Base-by-base conservation (phyloP, 2,329 filamentous ascomycete genomes). In the Iodosphaeria phyllophila region DNA sequence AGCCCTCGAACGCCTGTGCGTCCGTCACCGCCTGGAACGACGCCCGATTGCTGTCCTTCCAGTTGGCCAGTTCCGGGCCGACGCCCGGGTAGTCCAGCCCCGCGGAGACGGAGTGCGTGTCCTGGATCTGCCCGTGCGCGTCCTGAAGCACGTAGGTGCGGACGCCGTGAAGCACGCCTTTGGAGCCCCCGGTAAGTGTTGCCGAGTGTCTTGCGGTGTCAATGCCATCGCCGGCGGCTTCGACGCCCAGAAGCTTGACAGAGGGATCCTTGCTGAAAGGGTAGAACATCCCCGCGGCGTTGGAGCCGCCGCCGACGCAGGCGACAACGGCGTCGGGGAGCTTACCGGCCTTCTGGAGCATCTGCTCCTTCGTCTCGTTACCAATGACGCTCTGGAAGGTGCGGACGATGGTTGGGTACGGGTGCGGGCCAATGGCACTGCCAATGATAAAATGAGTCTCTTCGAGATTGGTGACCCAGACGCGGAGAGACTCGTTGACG, bases 371-470 rank as follows among this genome's bases (percentile, higher is more conserved):
- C 22, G 89, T 93, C 60, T 98, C 89, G 38, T 77, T 69, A 28
- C 89, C 89, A 37, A 98, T 98, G 33, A 98, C 77, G 5, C 77
- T 89, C 55, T 95, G 89, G 72, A 98, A 93, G 0, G 86, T 93
- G 31, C 89, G 74, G 26, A 95, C 89, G 33, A 95, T 95, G 25
- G 82, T 92, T 1, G 89, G 89, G 73, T 93, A 95, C 8, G 89
- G 89, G 48, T 98, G 89, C 23, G 89, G 89, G 0, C 89, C 89
- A 39, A 98, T 98, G 22, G 89, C 89, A 10, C 83, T 93, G 28
- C 89, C 89, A 40, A 98, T 92, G 41, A 95, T 89, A 59, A 95
- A 98, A 60, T 98, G 89, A 0, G 89, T 95, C 11, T 80, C 91
- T 40, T 84, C 74, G 10, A 98, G 76, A 37, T 84, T 67, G 28